Evolutionary conservation across 192 early-diverging fungal genomes (phyloP).

Genomic region (Haplosporangium gracile): DNA sequence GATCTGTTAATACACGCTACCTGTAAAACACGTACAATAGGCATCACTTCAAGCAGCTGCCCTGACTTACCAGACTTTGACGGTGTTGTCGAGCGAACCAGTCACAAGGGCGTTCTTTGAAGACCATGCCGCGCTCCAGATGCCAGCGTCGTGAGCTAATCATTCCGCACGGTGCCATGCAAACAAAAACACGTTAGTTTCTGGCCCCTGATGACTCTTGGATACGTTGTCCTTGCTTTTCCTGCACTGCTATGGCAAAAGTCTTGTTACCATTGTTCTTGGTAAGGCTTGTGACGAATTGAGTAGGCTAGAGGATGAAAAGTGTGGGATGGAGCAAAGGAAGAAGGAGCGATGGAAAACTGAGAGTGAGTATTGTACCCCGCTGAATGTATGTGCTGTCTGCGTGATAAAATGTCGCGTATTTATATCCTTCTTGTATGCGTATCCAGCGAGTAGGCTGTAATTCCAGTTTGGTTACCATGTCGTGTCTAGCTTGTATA

Average conservation of each 20-base stretch:
- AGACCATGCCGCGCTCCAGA: conserved; percentile 89
- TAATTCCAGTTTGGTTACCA: not conserved
- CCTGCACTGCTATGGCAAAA: not conserved
- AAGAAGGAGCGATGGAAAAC: not conserved
- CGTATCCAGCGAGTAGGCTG: not conserved
- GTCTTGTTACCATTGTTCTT: conserved; percentile 57
- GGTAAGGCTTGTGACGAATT: conserved; percentile 63
- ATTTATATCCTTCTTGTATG: not conserved
- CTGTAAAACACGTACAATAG: not conserved
- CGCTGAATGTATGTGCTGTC: not conserved
- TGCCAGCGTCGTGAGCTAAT: conserved; percentile 85
- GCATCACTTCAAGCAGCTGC: not conserved
- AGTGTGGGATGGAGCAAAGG: not conserved
- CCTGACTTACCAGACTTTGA: conserved; percentile 81
- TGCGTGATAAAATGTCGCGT: not conserved
- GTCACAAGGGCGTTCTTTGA: conserved; percentile 73
- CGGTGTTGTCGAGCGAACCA: conserved; percentile 82
- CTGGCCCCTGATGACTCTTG: not conserved
- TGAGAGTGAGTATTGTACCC: not conserved
- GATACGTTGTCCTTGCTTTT: not conserved
- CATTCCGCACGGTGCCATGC: not conserved
- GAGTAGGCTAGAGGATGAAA: conserved; percentile 58
- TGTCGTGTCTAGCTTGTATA: not conserved
- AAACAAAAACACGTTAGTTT: not conserved
- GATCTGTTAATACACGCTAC: not conserved